phyloP scores from a whole-genome alignment of 306 rosid genomes.

The Medicago arabica region DNA sequence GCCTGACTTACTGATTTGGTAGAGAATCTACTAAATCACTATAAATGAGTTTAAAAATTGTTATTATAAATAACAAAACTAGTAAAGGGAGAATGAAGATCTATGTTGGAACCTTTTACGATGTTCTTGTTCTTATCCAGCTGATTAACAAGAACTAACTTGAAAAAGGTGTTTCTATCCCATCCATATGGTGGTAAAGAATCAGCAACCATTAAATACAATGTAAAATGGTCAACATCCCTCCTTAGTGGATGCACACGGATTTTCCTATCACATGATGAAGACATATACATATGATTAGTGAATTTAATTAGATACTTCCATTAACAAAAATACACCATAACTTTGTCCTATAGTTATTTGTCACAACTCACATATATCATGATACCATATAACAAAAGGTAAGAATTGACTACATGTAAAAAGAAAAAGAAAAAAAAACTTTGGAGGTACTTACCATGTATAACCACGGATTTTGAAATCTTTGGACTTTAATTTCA shows the following conservation, averaged over 20 bases:
- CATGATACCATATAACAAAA: neutral
- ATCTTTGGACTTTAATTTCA: conserved; percentile 37
- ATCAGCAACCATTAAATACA: conserved; percentile 49
- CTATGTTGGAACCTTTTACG: conserved; percentile 28
- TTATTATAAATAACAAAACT: neutral
- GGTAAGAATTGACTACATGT: neutral
- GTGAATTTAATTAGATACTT: neutral
- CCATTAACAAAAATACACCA: neutral
- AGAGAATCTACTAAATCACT: no score
- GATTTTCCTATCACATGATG: conserved; percentile 43
- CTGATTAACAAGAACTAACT: conserved; percentile 46
- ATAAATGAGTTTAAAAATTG: neutral
- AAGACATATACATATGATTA: neutral
- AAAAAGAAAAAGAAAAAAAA: neutral
- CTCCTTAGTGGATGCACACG: conserved; percentile 43
- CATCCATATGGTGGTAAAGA: conserved; percentile 50
- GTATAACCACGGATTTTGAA: conserved; percentile 35
- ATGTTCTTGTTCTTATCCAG: conserved; percentile 33
- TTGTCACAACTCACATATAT: neutral
- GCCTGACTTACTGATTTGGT: no score
- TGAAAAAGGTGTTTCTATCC: conserved; percentile 48
- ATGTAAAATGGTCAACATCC: conserved; percentile 43
- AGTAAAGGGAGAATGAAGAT: neutral
- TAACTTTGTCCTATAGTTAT: conserved; percentile 8
- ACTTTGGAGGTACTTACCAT: conserved; percentile 33